Conservation (phyloP, 1,284 basidiomycete genomes). For the Cutaneotrichosporon spelunceum region DNA sequence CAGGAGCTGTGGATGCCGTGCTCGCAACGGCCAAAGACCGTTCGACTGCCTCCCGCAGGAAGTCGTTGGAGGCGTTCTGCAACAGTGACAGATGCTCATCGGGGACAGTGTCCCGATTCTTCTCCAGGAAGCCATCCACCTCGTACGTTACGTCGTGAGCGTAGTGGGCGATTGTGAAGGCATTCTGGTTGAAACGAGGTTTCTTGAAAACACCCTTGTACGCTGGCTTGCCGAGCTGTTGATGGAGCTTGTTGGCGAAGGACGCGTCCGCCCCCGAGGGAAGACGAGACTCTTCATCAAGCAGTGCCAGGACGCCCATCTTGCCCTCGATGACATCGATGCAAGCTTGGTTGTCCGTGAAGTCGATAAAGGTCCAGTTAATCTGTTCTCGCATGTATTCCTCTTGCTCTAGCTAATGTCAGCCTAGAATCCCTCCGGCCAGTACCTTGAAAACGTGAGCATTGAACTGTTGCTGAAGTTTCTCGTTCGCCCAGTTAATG, state of each 20-base stretch:
- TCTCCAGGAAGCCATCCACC: constrained; percentile 96
- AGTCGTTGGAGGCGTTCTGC: constrained; percentile 78
- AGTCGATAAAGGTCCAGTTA: constrained; percentile 99
- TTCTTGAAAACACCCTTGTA: constrained; percentile 93
- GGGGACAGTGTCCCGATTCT: constrained; percentile 97
- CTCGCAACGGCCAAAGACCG: constrained; percentile 65
- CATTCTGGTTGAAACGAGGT: constrained; percentile 92
- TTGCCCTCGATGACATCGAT: constrained; percentile 98
- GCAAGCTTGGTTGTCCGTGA: constrained; percentile 97
- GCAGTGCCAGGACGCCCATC: constrained; percentile 86
- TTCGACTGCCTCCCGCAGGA: constrained; percentile 92
- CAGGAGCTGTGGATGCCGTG: constrained; percentile 26
- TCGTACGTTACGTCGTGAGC: constrained; percentile 98
- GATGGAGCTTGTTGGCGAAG: constrained; percentile 90
- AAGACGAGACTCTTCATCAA: constrained; percentile 97
- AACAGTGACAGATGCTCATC: constrained; percentile 93
- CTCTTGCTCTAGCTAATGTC: constrained; percentile 79
- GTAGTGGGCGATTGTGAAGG: constrained; percentile 98
- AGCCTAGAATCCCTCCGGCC: not conserved
- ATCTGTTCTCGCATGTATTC: constrained; percentile 77
- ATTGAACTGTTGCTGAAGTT: constrained; percentile 95
- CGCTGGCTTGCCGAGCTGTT: constrained; percentile 78
- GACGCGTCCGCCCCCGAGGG: constrained; percentile 90
- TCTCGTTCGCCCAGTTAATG: constrained; percentile 99
- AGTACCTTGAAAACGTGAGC: constrained; percentile 88